These are phyloP conservation scores for Trypethelium eluteriae DNA, from an alignment of 495 filamentous ascomycete species.

Conservation along the genomic window DNA sequence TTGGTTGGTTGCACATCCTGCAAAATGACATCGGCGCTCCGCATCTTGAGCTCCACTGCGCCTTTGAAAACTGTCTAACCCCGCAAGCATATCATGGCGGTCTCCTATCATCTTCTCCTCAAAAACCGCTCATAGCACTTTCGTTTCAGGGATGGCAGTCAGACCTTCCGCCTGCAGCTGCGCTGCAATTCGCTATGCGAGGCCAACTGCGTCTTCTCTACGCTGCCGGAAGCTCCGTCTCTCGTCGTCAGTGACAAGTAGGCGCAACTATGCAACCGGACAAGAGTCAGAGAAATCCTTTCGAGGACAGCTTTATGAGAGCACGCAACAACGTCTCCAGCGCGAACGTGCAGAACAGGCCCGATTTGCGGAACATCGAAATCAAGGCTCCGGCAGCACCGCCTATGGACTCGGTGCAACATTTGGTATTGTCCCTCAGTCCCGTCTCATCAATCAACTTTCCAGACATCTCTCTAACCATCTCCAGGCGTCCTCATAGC, in stretches of 20 bases:
- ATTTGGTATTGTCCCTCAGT: constrained; percentile 13
- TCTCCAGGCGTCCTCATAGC: constrained; percentile 50
- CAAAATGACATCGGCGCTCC: constrained; percentile 11
- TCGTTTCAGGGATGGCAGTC: background rate
- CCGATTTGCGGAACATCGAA: constrained; percentile 52
- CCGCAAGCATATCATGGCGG: background rate
- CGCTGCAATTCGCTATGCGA: background rate
- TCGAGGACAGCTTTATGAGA: constrained; percentile 80
- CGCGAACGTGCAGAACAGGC: constrained; percentile 64
- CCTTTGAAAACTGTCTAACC: background rate
- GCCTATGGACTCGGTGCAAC: constrained; percentile 21
- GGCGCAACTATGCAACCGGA: constrained; percentile 2
- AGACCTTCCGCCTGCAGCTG: background rate
- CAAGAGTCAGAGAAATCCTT: constrained; percentile 46
- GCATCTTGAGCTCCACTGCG: background rate
- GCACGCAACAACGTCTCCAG: constrained; percentile 65
- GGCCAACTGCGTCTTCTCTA: background rate
- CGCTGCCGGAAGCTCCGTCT: background rate
- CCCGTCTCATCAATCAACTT: constrained; percentile 14
- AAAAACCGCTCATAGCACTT: background rate
- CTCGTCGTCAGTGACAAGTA: background rate
- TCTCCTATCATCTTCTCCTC: background rate
- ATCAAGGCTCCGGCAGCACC: constrained; percentile 46
- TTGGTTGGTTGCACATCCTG: background rate
- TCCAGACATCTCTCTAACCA: constrained; percentile 12